Evolutionary conservation across 1,284 basidiomycete species (phyloP), one percentile per base, ranked within the genome.

Genomic region (Coniferiporia sulphurascens): DNA sequence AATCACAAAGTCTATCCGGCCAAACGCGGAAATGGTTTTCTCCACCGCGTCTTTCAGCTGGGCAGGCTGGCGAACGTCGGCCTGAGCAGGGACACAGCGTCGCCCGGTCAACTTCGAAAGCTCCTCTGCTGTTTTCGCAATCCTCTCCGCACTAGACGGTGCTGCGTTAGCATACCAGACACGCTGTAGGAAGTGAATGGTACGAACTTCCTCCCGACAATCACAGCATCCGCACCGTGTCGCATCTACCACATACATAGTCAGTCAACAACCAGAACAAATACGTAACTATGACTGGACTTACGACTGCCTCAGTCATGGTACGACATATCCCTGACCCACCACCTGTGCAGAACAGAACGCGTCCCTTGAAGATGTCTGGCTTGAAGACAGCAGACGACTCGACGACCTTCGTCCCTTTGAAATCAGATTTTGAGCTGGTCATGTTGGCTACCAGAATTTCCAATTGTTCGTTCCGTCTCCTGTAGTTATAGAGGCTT

Each of bases 1-100:
- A 59, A 98, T 92, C 58, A 98, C 95, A 72, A 92, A 96, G 76
- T 99, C 95, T 65, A 99, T 94, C 63, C 81, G 78, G 1, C 95
- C 95, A 70, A 91, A 96, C 64, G 78, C 78, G 61, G 86, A 83
- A 22, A 95, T 80, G 0, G 91, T 84, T 70, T 84, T 80, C 44
- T 83, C 75, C 17, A 93, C 95, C 2, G 95, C 95, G 7, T 80
- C 81, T 64, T 84, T 79, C 51, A 99, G 72, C 43, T 86, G 79
- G 41, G 85, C 80, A 0, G 89, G 84, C 48, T 91, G 78, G 52
- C 95, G 80, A 12, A 98, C 96, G 69, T 98, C 96, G 0, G 84
- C 94, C 59, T 89, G 82, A 12, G 83, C 78, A 4, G 91, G 77
- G 15, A 98, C 69, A 68, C 95, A 98, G 52, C 74, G 76, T 38